Evolutionary conservation across 352 stramenopile species (phyloP), one percentile per base, ranked within the genome.

Genomic region (Globisporangium spiculum): DNA sequence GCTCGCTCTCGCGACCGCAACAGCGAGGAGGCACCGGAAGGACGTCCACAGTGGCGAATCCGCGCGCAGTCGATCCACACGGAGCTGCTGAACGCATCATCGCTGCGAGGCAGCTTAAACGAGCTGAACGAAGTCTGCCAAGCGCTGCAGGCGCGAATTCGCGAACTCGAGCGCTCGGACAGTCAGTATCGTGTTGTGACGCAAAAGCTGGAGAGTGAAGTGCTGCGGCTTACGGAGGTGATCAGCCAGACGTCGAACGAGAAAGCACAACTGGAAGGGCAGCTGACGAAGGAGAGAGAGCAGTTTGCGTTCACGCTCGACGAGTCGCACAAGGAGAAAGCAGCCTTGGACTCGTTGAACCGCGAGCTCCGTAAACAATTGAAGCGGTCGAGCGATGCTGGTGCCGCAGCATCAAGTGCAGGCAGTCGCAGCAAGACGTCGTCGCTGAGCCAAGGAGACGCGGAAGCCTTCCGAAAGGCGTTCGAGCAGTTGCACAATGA

Each of bases 291-390:
- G 52, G 86, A 93, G 65, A 78, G 85, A 20, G 81, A 88, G n/a
- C 86, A 96, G 58, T 96, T 91, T 57, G 78, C 88, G 20, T 62
- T 80, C 56, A 75, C 86, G 26, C 68, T 96, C 10, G 86, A 92
- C 52, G 88, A 94, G 65, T 91, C 79, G 12, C 88, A 94, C 68
- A 96, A 96, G 71, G 86, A 96, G 56, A 93, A 92, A 60, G 78
- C 81, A 6, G 69, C 79, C 16, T 66, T 94, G 18, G 89, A 92
- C 65, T 76, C 81, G 20, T 50, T 84, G 38, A 94, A 92, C 65
- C 81, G 85, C 16, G 83, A 94, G 46, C 73, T 96, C 12, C 86
- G 86, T 9, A 96, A 96, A 68, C 84, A 94, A 48, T 60, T 96
- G 20, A 88, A 93, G 63, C 84, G 86, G 24, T 80, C 76, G 1